Conservation (phyloP, 345 rosid species). For the Lepidium sativum region DNA sequence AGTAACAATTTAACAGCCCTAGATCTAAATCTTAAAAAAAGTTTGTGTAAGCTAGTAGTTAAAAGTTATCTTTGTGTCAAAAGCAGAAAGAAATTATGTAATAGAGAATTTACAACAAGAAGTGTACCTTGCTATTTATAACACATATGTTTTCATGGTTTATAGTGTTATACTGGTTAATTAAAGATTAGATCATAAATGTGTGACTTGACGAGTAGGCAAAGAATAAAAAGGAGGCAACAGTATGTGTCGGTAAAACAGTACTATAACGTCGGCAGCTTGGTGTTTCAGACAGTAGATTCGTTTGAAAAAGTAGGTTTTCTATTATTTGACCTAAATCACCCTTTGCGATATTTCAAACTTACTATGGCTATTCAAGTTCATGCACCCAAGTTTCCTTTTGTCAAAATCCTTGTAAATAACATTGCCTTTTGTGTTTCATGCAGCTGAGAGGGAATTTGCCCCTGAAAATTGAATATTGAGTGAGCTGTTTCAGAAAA, state of each 20-base stretch:
- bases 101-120: background rate
- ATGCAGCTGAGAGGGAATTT: background rate
- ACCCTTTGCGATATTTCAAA: background rate
- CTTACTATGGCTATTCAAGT: background rate
- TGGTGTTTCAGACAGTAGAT: background rate
- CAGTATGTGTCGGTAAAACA: no score
- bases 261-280: constrained; percentile 5
- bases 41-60: no score
- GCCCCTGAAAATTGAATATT: background rate
- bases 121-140: background rate
- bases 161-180: no score
- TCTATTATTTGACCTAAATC: background rate
- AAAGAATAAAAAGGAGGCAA: background rate
- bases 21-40: no score
- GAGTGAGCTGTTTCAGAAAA: background rate
- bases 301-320: background rate
- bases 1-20: no score
- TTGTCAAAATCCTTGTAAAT: background rate
- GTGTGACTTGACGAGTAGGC: no score
- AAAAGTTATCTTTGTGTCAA: no score
- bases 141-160: no score
- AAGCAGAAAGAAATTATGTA: no score
- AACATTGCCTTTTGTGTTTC: background rate
- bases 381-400: background rate
- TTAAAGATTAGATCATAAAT: no score